Base-by-base conservation (phyloP, 2,329 filamentous ascomycete genomes). In the Paecilomyces sp. region DNA sequence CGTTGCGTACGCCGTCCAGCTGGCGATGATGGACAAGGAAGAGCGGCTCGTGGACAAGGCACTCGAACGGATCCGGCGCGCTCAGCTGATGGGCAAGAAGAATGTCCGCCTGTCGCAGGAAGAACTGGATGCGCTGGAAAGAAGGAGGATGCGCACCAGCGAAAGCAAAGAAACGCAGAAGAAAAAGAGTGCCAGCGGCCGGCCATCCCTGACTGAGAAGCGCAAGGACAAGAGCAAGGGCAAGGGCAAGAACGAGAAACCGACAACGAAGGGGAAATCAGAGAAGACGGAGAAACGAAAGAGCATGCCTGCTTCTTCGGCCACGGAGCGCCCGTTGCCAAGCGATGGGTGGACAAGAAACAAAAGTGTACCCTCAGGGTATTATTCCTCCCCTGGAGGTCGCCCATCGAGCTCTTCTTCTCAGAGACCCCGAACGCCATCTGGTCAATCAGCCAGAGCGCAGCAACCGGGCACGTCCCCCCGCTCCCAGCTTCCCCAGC, bases 51-150 rank as follows among this genome's bases (percentile, higher is more conserved):
- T 94, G 64, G 88, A 92, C 64, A 85, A 85, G 64, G 92, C 92
- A 50, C 77, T 95, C 74, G 86, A 87, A 67, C 88, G 91, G 65
- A 95, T 97, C 70, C 85, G 87, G 64, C 84, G 86, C 64, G 91
- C 92, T 15, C 87, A 90, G 71, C 85, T 85, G 63, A 86, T 86
- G 68, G 92, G 92, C 63, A 88, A 88, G 73, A 80, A 83, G 53
- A 90, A 95, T 60, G 90, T 97, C 59, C 89, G 88, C 71, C 82
- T 97, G 63, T 91, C 84, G 66, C 84, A 87, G 68, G 86, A 89
- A 58, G 92, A 97, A 74, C 80, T 96, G 66, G 88, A 88, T 62
- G 92, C 91, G 54, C 81, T 96, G 66, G 88, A 93, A 70, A 84
- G 86, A 63, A 84, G 86, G 71, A 84, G 87, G 60, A 77, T 86